Percentiles rank a stretch among this genome's conserved stretches.
These are phyloP conservation scores for Infundibulicybe gibba DNA, from an alignment of 768 basidiomycete genomes.

Conservation along the genomic window DNA sequence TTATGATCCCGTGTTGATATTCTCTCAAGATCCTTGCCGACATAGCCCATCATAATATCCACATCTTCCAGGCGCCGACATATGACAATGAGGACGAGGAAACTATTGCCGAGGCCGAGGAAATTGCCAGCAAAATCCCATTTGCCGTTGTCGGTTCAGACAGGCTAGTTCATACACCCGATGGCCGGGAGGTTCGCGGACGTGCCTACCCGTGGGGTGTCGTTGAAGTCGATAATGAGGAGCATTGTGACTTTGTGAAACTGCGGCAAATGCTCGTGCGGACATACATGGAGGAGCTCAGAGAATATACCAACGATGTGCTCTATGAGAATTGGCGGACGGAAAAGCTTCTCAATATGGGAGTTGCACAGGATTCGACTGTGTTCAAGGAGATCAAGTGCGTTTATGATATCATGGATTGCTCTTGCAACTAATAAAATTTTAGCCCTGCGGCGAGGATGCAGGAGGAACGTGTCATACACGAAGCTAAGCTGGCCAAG, in stretches of 20 bases:
- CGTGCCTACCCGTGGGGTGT: constrained; percentile 98
- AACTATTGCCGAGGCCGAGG: constrained; percentile 94
- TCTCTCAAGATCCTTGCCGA: constrained; percentile 76
- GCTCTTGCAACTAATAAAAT: constrained; percentile 12
- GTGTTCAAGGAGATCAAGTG: constrained; percentile 99
- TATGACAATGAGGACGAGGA: constrained; percentile 99
- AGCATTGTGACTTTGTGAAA: constrained; percentile 99
- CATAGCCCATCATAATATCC: constrained; percentile 92
- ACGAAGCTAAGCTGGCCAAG: constrained; percentile 97
- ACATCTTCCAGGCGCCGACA: constrained; percentile 96
- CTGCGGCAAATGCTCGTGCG: constrained; percentile 98
- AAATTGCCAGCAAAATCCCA: constrained; percentile 97
- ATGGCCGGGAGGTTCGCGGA: constrained; percentile 91
- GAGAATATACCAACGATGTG: constrained; percentile 94
- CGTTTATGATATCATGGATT: constrained; percentile 24
- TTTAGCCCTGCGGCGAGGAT: constrained; percentile 89
- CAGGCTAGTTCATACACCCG: constrained; percentile 71
- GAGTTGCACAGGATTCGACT: constrained; percentile 93
- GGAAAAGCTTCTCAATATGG: constrained; percentile 95
- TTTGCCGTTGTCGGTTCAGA: constrained; percentile 98
- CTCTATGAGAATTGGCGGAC: constrained; percentile 99
- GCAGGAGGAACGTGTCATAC: constrained; percentile 93
- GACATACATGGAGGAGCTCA: constrained; percentile 98
- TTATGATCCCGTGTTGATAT: constrained; percentile 1
- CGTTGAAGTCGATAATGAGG: constrained; percentile 98